These are phyloP conservation scores for Paraurostyla sp. DNA, from an alignment of 73 alveolate genomes.

Conservation along the genomic window DNA sequence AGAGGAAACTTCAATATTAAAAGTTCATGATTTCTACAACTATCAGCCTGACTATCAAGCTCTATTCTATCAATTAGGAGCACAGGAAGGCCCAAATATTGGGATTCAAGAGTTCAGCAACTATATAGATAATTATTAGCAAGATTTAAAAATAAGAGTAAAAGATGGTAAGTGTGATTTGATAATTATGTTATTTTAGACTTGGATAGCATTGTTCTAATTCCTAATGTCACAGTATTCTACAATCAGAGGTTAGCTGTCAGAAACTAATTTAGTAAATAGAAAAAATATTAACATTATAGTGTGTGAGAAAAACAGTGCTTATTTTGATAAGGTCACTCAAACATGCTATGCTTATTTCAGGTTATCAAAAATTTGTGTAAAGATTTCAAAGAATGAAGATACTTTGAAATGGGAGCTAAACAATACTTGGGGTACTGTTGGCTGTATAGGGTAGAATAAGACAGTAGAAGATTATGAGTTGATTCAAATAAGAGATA, in stretches of 20 bases:
- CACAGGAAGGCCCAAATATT: background rate
- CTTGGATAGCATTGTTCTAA: no score
- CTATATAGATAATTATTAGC: no score
- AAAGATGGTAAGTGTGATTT: no score
- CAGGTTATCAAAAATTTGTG: slow-evolving; percentile 8
- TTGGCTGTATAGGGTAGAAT: background rate
- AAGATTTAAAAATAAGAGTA: no score
- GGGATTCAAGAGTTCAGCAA: background rate
- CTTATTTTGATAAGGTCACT: background rate
- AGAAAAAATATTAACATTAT: background rate
- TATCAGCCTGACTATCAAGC: background rate
- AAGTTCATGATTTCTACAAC: slow-evolving; percentile 6
- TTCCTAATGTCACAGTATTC: background rate
- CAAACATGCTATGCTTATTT: background rate
- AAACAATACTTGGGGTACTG: slow-evolving; percentile 30
- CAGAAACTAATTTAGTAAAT: slow-evolving; percentile 19
- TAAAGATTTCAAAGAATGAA: background rate
- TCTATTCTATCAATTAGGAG: background rate
- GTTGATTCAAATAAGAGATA: background rate
- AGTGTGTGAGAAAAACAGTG: slow-evolving; percentile 1
- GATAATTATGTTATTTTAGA: no score
- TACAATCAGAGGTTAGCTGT: background rate
- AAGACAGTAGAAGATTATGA: background rate
- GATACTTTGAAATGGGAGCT: slow-evolving; percentile 14
- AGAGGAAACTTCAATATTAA: no score